Percentiles rank a stretch among this genome's conserved stretches.
Conservation (phyloP, 2,329 filamentous ascomycete genomes). For the Macrophomina pseudophaseolina region DNA sequence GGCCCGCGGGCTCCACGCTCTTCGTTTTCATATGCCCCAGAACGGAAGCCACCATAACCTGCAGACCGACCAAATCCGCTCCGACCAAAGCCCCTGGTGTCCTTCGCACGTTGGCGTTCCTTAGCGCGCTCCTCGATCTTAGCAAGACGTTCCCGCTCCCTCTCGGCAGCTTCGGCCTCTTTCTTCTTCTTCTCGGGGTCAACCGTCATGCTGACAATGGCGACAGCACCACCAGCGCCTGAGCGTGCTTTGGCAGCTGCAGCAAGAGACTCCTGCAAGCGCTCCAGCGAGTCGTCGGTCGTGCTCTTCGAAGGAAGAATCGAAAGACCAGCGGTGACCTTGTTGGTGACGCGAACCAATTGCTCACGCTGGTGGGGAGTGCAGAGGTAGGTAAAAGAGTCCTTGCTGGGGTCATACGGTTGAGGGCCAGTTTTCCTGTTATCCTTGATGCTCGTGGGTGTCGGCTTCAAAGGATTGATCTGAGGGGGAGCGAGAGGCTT, state of each 20-base stretch:
- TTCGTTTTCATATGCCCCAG: conserved; percentile 57
- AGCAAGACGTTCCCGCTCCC: conserved; percentile 69
- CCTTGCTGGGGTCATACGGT: conserved; percentile 67
- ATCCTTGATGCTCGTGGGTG: conserved; percentile 47
- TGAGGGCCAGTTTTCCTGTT: conserved; percentile 26
- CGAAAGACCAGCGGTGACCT: conserved; percentile 74
- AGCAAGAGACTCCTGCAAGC: conserved; percentile 70
- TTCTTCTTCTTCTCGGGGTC: conserved; percentile 78
- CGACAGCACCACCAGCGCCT: conserved; percentile 58
- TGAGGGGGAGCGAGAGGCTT: conserved; percentile 70
- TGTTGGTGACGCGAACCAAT: conserved; percentile 73
- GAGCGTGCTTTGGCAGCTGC: conserved; percentile 62
- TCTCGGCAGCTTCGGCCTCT: conserved; percentile 74
- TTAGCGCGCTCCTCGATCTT: conserved; percentile 27
- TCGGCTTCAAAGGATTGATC: conserved; percentile 54
- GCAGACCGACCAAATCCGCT: conserved; percentile 55
- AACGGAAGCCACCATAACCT: conserved; percentile 61
- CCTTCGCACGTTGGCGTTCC: conserved; percentile 69
- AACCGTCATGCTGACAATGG: conserved; percentile 71
- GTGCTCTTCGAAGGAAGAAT: conserved; percentile 70
- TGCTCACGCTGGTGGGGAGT: conserved; percentile 72
- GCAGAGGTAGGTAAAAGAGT: conserved; percentile 77
- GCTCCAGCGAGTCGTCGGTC: conserved; percentile 73
- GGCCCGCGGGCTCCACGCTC: conserved; percentile 45
- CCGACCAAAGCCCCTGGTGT: conserved; percentile 48